A percentile compares a stretch with the other conserved stretches of the same genome.
Conservation (phyloP, 1,139 yeast species). For the Debaryomycetaceae sp. region DNA sequence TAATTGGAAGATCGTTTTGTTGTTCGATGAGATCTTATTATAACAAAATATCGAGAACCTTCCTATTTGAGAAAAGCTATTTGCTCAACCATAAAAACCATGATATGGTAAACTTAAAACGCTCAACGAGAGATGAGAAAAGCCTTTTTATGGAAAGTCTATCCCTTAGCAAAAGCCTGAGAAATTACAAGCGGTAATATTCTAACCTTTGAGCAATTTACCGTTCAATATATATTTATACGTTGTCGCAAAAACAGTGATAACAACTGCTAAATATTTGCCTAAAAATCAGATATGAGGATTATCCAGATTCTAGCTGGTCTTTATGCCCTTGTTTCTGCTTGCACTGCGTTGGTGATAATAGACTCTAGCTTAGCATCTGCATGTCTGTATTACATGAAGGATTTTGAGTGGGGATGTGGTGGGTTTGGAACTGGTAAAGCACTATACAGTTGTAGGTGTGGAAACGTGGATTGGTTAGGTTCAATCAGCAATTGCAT, state of each 20-base stretch:
- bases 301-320: not conserved
- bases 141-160: not conserved
- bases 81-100: not conserved
- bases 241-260: no score
- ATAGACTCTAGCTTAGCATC: conserved; percentile 34
- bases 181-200: no score
- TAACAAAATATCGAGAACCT: not conserved
- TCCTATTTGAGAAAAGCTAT: not conserved
- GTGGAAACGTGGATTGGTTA: conserved; percentile 35
- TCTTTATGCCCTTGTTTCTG: not conserved
- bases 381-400: conserved; percentile 34
- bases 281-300: not conserved
- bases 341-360: conserved; percentile 8
- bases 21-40: not conserved
- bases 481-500: conserved; percentile 38
- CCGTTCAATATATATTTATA: no score
- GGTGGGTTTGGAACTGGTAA: conserved; percentile 22
- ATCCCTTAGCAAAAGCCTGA: no score
- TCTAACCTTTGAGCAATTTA: no score
- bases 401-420: conserved; percentile 38
- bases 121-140: not conserved
- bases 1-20: no score
- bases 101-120: not conserved
- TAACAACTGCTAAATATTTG: no score
- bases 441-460: conserved; percentile 30